Evolutionary conservation across 2,329 filamentous ascomycete species (phyloP).

Genomic region (Diaporthe caulivora): DNA sequence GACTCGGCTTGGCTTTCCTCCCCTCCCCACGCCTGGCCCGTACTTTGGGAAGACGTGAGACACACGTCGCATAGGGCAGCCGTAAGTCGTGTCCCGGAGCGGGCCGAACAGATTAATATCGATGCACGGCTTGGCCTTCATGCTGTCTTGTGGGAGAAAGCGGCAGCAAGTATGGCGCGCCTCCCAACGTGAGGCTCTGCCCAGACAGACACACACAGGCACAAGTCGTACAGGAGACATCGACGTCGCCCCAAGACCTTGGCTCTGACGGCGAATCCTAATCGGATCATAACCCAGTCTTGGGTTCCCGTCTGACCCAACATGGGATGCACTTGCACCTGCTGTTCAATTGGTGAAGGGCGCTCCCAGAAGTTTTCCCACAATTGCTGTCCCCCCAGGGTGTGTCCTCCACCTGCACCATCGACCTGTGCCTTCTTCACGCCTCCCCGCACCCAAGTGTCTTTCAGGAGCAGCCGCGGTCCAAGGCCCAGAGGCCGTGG

Average conservation of each 20-base stretch:
- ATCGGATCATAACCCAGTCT: too few relatives aligned
- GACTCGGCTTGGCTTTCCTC: background rate
- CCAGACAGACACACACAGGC: slow-evolving; percentile 11
- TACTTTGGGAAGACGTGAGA: background rate
- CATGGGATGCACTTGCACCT: too few relatives aligned
- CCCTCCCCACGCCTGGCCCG: background rate
- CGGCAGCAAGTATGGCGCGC: background rate
- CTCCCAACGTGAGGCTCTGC: slow-evolving; percentile 21
- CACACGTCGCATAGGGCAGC: background rate
- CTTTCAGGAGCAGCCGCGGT: background rate
- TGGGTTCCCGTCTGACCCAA: slow-evolving; percentile 1
- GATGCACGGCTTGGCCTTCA: background rate
- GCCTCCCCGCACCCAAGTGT: background rate
- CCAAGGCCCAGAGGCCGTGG: background rate
- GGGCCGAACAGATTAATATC: background rate
- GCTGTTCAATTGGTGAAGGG: background rate
- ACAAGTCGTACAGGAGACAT: slow-evolving; percentile 9
- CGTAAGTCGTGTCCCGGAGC: slow-evolving; percentile 10
- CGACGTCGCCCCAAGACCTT: background rate
- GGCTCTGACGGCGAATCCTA: too few relatives aligned
- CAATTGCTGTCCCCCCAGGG: background rate
- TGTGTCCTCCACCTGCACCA: background rate
- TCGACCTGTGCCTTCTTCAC: background rate
- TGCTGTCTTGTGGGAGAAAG: background rate
- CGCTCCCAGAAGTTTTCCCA: background rate